Percentiles rank a stretch among this genome's conserved stretches.
phyloP scores from a whole-genome alignment of 805 yeast genomes.

The Candida ortonii region DNA sequence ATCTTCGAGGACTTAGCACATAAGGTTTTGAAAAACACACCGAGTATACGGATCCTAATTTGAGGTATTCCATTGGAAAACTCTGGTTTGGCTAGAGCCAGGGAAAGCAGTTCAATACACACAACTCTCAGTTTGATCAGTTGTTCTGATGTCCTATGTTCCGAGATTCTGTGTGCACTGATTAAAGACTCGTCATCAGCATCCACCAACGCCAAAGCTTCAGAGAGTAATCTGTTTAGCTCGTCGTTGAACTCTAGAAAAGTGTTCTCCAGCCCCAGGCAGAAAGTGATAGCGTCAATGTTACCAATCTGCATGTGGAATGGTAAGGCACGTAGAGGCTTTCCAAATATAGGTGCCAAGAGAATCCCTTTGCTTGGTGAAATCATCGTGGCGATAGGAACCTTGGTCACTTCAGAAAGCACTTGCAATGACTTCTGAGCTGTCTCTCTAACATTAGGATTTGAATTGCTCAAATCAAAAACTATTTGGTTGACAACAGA shows the following conservation, averaged over 20 bases:
- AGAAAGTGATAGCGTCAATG: constrained; percentile 94
- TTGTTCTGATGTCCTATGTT: constrained; percentile 85
- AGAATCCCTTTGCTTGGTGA: constrained; percentile 79
- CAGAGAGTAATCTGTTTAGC: constrained; percentile 75
- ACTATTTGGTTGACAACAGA: constrained; percentile 85
- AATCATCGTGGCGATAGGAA: constrained; percentile 71
- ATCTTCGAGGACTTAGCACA: constrained; percentile 81
- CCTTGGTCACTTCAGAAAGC: constrained; percentile 66
- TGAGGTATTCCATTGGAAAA: constrained; percentile 62
- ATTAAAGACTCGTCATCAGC: constrained; percentile 97
- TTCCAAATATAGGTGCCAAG: constrained; percentile 91
- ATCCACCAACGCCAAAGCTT: constrained; percentile 91
- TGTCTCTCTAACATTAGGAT: constrained; percentile 74
- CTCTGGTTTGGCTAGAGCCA: constrained; percentile 82
- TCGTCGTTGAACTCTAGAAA: constrained; percentile 89
- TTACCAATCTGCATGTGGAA: constrained; percentile 99
- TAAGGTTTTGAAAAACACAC: constrained; percentile 91
- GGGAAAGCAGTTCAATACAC: constrained; percentile 76
- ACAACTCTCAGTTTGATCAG: constrained; percentile 84
- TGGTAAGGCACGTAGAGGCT: constrained; percentile 93
- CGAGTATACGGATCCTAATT: constrained; percentile 79
- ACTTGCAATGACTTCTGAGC: constrained; percentile 68
- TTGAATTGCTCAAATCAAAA: constrained; percentile 89
- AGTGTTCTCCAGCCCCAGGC: constrained; percentile 75
- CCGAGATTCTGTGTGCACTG: constrained; percentile 79